Evolutionary conservation across 1,284 basidiomycete species (phyloP), one percentile per base, ranked within the genome.

Genomic region (Moniliophthora roreri): DNA sequence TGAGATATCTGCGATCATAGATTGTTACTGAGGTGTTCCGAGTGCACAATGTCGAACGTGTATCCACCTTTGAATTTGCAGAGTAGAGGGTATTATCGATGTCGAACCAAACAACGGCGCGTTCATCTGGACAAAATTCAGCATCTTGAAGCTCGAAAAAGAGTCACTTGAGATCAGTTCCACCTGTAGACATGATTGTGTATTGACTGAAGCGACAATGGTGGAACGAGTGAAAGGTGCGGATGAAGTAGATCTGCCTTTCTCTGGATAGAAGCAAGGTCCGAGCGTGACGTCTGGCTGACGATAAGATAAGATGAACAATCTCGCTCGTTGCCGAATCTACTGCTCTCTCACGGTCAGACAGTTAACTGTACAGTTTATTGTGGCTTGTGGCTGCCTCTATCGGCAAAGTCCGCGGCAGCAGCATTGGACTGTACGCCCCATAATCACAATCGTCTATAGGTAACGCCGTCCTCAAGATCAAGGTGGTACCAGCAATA

Each of bases 1-100:
- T 89, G 81, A 5, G 87, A 85, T 52, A 95, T 91, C 65, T 78
- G 76, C 73, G 24, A 41, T 11, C 18, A 4, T 8, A 26, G 16
- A 18, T 16, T 46, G 24, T 16, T n/a, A n/a, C n/a, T 23, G 24
- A 28, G 23, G 9, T 46, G 24, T 15, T 7, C 44, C 15, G 13
- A 2, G 28, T 44, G 39, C 39, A 41, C 15, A 26, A 4, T 32
- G 11, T 32, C 28, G n/a, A n/a, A 16, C 26, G 10, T 32, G 10
- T 10, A 18, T 81, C 77, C 50, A 89, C 85, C 61, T 74, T 83
- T 10, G 83, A 76, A 63, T 80, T 87, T 1, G 87, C 81, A 15
- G 88, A 89, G 69, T 93, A 93, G 13, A 93, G 76, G 1, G 91
- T 93, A 63, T 93, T 93, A 69, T 94, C 92, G 57, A 94, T 91